These are phyloP conservation scores for Diplodia scrobiculata DNA, from an alignment of 2,329 filamentous ascomycete genomes.

Conservation along the genomic window DNA sequence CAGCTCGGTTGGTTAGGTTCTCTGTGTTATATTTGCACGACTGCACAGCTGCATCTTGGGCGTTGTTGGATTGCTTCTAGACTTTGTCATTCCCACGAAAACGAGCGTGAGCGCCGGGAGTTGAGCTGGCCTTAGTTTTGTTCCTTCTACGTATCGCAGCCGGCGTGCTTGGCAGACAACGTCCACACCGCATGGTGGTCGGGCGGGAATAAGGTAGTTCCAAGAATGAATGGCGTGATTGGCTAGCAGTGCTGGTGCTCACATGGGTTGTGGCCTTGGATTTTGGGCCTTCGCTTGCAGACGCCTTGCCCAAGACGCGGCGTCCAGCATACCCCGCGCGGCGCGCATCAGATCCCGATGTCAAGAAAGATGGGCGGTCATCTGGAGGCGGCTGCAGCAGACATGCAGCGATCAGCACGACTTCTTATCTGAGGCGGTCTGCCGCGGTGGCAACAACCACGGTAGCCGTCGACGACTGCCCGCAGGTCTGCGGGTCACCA, in stretches of 20 bases:
- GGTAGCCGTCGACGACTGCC: background rate
- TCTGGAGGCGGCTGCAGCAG: background rate
- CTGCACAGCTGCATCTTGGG: conserved; percentile 13
- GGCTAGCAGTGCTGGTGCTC: background rate
- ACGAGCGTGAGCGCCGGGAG: conserved; percentile 18
- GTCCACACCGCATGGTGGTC: conserved; percentile 19
- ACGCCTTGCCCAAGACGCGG: background rate
- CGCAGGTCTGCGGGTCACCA: background rate
- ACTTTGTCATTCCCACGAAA: conserved; percentile 6
- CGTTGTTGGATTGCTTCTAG: conserved; percentile 10
- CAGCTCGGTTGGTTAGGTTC: conserved; percentile 12
- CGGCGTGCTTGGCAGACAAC: conserved; percentile 3
- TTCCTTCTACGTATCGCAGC: background rate
- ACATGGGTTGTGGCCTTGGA: conserved; percentile 5
- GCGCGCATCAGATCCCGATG: conserved; percentile 11
- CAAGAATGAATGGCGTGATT: conserved; percentile 23
- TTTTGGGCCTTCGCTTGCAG: conserved; percentile 21
- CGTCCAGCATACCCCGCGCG: conserved; percentile 8
- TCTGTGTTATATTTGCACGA: conserved; percentile 22
- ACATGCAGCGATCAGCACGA: conserved; percentile 7
- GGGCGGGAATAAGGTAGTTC: conserved; percentile 20
- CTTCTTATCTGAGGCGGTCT: conserved; percentile 23
- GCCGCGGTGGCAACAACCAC: conserved; percentile 1
- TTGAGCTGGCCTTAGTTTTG: background rate
- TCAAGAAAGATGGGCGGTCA: conserved; percentile 18